A percentile compares a stretch with the other conserved stretches of the same genome.
phyloP scores from a whole-genome alignment of 345 rosid genomes.

The Linum usitatissimum region DNA sequence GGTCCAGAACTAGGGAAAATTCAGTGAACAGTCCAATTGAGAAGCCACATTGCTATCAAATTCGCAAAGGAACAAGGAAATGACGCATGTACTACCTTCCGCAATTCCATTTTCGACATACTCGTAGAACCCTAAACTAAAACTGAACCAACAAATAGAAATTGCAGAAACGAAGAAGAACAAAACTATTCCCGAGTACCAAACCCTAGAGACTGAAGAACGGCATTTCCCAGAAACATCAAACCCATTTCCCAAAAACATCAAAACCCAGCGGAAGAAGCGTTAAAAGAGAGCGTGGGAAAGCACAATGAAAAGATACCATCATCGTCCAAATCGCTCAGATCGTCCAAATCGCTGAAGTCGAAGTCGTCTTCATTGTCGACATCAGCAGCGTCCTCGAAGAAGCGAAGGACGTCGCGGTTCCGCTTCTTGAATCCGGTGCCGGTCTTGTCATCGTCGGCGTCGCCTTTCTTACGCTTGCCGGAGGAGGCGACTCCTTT shows the following conservation, averaged over 20 bases:
- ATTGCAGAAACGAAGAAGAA: not conserved
- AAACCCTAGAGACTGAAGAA: slow-evolving; percentile 6
- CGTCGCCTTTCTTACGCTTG: slow-evolving; percentile 12
- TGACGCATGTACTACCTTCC: not conserved
- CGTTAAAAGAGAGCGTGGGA: not conserved
- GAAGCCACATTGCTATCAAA: not conserved
- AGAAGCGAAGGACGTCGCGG: slow-evolving; percentile 24
- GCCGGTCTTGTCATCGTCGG: slow-evolving; percentile 9
- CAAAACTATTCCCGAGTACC: not conserved
- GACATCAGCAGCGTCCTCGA: slow-evolving; percentile 19
- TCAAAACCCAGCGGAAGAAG: not conserved
- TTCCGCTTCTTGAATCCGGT: slow-evolving; percentile 13
- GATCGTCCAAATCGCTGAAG: slow-evolving; percentile 10
- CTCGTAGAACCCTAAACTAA: not conserved
- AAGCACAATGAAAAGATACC: not conserved
- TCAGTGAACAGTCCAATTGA: too few species aligned
- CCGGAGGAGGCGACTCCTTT: slow-evolving; percentile 15
- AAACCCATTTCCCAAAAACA: too few species aligned
- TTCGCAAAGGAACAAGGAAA: not conserved
- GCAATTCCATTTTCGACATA: not conserved
- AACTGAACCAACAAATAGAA: not conserved
- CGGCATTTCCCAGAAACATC: not conserved
- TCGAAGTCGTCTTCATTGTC: slow-evolving; percentile 11
- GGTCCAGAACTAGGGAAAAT: too few species aligned
- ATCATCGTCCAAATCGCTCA: slow-evolving; percentile 6